These are phyloP conservation scores for Baeospora myosura DNA, from an alignment of 1,284 basidiomycete genomes.

Conservation along the genomic window DNA sequence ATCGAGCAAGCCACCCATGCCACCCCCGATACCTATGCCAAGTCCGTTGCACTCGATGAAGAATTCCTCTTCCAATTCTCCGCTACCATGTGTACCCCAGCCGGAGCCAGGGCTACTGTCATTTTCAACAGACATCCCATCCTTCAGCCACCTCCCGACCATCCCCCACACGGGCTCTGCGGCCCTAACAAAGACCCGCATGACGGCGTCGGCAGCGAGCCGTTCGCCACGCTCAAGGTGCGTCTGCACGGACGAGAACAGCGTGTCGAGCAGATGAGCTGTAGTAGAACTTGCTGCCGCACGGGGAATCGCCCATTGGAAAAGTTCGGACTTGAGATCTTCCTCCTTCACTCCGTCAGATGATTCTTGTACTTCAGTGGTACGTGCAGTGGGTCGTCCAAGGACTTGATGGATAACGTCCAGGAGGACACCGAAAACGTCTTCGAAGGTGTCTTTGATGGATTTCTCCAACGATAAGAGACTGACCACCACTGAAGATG, in stretches of 20 bases:
- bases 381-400: constrained; percentile 18
- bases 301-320: constrained; percentile 27
- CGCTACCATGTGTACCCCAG: constrained; percentile 29
- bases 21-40: constrained; percentile 35
- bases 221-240: constrained; percentile 50
- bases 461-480: constrained; percentile 58
- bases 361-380: constrained; percentile 5
- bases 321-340: too few species aligned
- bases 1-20: constrained; percentile 40
- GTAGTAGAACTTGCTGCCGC: constrained; percentile 42
- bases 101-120: too few species aligned
- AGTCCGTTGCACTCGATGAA: constrained; percentile 70
- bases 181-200: constrained; percentile 53
- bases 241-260: constrained; percentile 49
- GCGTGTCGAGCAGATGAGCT: constrained; percentile 52
- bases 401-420: constrained; percentile 34
- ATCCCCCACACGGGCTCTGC: constrained; percentile 70
- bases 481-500: constrained; percentile 46
- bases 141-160: constrained; percentile 65
- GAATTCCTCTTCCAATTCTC: constrained; percentile 68
- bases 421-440: constrained; percentile 48
- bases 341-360: background rate
- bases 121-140: constrained; percentile 67
- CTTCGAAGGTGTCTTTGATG: constrained; percentile 48
- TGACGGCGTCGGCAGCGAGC: constrained; percentile 45